A percentile compares a stretch with the other conserved stretches of the same genome.
Evolutionary conservation across 2,329 filamentous ascomycete species (phyloP).

Genomic region (Fusarium verrucosum): DNA sequence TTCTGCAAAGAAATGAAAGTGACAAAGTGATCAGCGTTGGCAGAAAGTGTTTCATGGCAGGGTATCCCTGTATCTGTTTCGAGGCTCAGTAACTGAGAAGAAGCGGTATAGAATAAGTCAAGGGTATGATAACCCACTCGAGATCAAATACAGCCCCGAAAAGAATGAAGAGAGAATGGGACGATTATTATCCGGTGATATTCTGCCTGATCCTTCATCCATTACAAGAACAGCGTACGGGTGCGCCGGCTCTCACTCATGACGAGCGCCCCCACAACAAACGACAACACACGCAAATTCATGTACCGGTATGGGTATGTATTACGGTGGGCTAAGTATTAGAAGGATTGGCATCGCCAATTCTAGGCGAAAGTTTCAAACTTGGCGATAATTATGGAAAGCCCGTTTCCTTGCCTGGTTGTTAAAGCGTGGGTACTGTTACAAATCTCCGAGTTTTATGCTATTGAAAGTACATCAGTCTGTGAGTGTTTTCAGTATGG

Average conservation of each 20-base stretch:
- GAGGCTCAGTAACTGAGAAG: not conserved
- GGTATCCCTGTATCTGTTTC: conserved; percentile 14
- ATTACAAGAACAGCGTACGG: not conserved
- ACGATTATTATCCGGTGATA: not conserved
- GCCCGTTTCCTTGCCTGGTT: not conserved
- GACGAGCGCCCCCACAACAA: conserved; percentile 13
- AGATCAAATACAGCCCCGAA: not conserved
- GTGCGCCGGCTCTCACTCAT: conserved; percentile 10
- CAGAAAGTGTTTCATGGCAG: not conserved
- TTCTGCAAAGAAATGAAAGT: conserved; percentile 11
- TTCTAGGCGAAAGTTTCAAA: not conserved
- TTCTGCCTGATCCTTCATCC: not conserved
- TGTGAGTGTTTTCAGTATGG: not conserved
- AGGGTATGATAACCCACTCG: not conserved
- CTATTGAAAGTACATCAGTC: conserved; percentile 1
- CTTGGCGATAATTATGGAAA: conserved; percentile 7
- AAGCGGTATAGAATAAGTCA: not conserved
- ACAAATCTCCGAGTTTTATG: conserved; percentile 32
- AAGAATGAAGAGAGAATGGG: conserved; percentile 6
- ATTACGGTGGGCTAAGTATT: conserved; percentile 13
- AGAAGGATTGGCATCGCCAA: conserved; percentile 13
- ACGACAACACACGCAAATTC: conserved; percentile 19
- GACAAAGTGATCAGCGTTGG: not conserved
- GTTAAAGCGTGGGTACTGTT: conserved; percentile 2
- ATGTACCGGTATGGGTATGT: not conserved